A percentile compares a stretch with the other conserved stretches of the same genome.
Conservation (phyloP, 768 basidiomycete species). For the Lanmaoa rubissima region DNA sequence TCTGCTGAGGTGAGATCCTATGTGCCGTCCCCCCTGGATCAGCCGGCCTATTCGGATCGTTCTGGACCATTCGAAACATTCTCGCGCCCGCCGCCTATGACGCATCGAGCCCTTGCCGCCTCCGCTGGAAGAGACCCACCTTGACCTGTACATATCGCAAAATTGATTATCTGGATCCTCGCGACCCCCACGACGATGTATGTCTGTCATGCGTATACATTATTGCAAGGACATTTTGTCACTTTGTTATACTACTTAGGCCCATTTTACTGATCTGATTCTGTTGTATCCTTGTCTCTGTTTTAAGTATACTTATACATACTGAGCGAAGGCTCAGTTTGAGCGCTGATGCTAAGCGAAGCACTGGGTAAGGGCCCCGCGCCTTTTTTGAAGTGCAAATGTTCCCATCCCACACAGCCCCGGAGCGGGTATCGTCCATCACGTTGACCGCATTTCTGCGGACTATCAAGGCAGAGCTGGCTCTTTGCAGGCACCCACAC, state of each 20-base stretch:
- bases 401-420: constrained; percentile 23
- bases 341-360: background rate
- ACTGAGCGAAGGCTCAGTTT: background rate
- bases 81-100: constrained; percentile 36
- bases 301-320: constrained; percentile 16
- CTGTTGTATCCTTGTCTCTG: constrained; percentile 18
- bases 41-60: constrained; percentile 6
- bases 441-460: constrained; percentile 9
- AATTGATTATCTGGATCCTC: background rate
- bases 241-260: constrained; percentile 21
- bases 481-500: constrained; percentile 21
- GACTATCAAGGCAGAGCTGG: constrained; percentile 26
- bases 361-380: background rate
- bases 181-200: background rate
- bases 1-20: constrained; percentile 65
- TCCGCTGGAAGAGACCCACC: constrained; percentile 6
- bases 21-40: constrained; percentile 37
- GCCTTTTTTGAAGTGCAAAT: background rate
- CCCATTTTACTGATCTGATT: constrained; percentile 17
- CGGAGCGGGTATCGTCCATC: constrained; percentile 3
- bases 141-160: constrained; percentile 6
- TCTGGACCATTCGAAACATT: constrained; percentile 34
- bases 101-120: background rate
- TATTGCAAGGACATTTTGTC: constrained; percentile 14
- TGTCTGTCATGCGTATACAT: constrained; percentile 15